phyloP scores from a whole-genome alignment of 768 basidiomycete species.

The Hygrocybe punicea region DNA sequence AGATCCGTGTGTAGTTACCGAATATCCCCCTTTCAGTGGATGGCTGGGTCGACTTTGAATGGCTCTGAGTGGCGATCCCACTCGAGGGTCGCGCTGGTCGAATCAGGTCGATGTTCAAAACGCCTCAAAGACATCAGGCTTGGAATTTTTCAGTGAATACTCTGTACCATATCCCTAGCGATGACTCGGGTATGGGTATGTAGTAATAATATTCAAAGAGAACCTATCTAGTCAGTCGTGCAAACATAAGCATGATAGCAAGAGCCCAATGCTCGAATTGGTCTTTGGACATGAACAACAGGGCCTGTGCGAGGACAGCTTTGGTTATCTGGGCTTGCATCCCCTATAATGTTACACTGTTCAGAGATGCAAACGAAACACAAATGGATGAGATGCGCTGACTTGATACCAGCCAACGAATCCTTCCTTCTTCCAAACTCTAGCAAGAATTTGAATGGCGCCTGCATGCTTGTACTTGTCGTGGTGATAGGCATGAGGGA shows the following conservation, averaged over 20 bases:
- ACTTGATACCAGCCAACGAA: conserved; percentile 96
- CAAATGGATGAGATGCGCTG: conserved; percentile 21
- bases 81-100: too few relatives aligned
- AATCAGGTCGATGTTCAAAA: too few relatives aligned
- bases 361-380: neutral
- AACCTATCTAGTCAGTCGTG: conserved; percentile 28
- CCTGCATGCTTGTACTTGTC: conserved; percentile 56
- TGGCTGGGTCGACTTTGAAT: too few relatives aligned
- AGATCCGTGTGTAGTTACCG: too few relatives aligned
- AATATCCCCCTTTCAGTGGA: too few relatives aligned
- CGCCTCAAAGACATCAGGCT: too few relatives aligned
- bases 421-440: conserved; percentile 74
- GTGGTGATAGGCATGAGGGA: conserved; percentile 39
- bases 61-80: too few relatives aligned
- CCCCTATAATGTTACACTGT: conserved; percentile 53
- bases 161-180: too few relatives aligned
- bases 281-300: conserved; percentile 96
- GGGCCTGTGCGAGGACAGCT: conserved; percentile 91
- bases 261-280: conserved; percentile 91
- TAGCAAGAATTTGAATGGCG: conserved; percentile 70
- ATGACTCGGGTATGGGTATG: too few relatives aligned
- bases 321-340: conserved; percentile 96
- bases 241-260: conserved; percentile 57
- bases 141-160: too few relatives aligned
- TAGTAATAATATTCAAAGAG: too few relatives aligned